Evolutionary conservation across 345 rosid genomes (phyloP).

Genomic region (Kernera saxatilis): DNA sequence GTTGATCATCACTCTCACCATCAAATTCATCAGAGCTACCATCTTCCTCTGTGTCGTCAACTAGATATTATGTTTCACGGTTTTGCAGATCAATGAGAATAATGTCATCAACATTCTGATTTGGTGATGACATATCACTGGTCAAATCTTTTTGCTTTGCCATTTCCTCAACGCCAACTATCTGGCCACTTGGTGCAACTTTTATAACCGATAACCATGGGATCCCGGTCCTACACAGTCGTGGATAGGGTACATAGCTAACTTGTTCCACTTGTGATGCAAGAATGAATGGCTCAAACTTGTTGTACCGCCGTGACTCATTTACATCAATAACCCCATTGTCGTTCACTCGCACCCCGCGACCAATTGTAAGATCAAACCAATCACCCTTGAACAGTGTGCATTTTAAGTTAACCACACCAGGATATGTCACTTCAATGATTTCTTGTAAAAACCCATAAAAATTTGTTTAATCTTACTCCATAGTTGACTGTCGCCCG

Average conservation of each 20-base stretch:
- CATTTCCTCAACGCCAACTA: background rate
- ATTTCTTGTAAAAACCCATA: too few species aligned
- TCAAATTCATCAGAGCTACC: too few species aligned
- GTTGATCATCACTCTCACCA: too few species aligned
- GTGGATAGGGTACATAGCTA: background rate
- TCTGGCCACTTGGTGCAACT: background rate
- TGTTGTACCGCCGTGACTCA: too few species aligned
- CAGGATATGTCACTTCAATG: background rate
- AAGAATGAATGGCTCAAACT: too few species aligned
- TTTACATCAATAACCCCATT: background rate
- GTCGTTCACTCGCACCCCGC: background rate
- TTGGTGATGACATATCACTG: too few species aligned
- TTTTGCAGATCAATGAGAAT: too few species aligned
- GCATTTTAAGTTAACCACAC: background rate
- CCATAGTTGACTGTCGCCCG: too few species aligned
- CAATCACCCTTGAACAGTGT: background rate
- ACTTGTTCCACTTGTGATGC: background rate
- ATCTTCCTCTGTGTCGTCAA: too few species aligned
- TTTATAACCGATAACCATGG: background rate
- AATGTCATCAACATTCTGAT: too few species aligned
- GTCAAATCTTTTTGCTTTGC: background rate
- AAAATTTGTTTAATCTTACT: too few species aligned
- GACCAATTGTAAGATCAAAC: background rate
- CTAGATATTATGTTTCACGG: too few species aligned
- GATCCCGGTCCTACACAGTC: background rate